Evolutionary conservation across 2,329 filamentous ascomycete genomes (phyloP).

Genomic region (Tolypocladium endophyticum): DNA sequence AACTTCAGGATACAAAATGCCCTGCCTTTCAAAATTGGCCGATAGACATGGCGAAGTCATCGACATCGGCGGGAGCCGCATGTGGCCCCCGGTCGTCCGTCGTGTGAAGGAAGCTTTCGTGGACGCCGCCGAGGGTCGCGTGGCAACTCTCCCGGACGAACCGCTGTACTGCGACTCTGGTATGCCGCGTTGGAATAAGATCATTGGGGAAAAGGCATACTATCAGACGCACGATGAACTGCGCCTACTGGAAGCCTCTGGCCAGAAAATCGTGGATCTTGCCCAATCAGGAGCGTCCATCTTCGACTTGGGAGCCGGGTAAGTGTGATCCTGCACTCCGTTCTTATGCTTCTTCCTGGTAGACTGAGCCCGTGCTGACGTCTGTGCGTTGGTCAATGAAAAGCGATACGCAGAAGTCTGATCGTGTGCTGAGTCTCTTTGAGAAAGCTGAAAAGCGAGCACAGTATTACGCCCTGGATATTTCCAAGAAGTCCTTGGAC

Average conservation of each 20-base stretch:
- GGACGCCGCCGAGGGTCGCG: conserved; percentile 11
- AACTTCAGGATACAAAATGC: neutral
- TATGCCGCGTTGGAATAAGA: conserved; percentile 28
- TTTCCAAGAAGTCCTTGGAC: conserved; percentile 23
- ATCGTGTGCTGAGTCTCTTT: conserved; percentile 24
- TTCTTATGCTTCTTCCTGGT: neutral
- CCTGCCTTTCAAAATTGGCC: neutral
- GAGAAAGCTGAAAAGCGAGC: conserved; percentile 16
- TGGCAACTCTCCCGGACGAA: conserved; percentile 26
- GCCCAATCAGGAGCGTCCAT: conserved; percentile 20
- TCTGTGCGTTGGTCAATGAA: neutral
- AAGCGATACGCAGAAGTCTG: conserved; percentile 30
- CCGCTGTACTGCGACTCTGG: conserved; percentile 27
- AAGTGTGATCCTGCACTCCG: conserved; percentile 9
- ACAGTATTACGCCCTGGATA: conserved; percentile 29
- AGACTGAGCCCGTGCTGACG: neutral
- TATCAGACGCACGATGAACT: conserved; percentile 32
- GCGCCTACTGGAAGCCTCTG: conserved; percentile 22
- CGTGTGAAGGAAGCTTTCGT: conserved; percentile 16
- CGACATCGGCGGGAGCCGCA: conserved; percentile 26
- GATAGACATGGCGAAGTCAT: conserved; percentile 21
- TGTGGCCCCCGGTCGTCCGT: conserved; percentile 17
- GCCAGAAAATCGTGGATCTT: conserved; percentile 20
- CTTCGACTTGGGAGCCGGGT: conserved; percentile 31
- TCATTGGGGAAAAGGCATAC: conserved; percentile 27